Base-by-base conservation (phyloP, 1,284 basidiomycete genomes). In the Ustilago cynodontis region DNA sequence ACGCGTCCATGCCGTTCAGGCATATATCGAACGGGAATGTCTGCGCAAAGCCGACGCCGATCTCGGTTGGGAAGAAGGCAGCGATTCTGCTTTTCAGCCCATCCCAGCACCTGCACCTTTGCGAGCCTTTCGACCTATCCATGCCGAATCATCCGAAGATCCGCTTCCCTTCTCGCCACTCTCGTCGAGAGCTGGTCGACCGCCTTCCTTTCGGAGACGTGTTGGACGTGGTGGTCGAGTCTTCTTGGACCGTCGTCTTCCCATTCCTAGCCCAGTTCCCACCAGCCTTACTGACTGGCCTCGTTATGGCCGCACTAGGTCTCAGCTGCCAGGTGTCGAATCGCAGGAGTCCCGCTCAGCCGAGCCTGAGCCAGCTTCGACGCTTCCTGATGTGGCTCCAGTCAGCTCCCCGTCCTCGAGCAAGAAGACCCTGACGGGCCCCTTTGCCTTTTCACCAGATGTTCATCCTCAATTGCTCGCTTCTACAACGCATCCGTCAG, bases 221-320 rank as follows among this genome's bases (percentile, higher is more conserved):
- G 59, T 85, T 11, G 84, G 83, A 33, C 77, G 84, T 43, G 84
- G 84, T 31, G 84, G 84, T 14, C 78, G 84, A n/a, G 70, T 85
- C 49, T 79, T 82, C 49, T 65, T 85, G 61, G 84, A 85, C 56
- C 78, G 84, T 20, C 76, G 81, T 20, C 71, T 83, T 24, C 77
- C 82, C 28, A 59, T 78, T 9, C 81, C 80, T 7, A 86, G 83
- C 58, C 77, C 83, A 35, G 83, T 82, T 10, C 84, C 84, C 3
- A 71, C 79, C 14, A 84, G 63, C 52, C 71, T 85, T 37, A 43
- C 63, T 31, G 79, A 84, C 28, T 85, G 83, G 83, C 83, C 84
- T 37, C 71, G 66, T 5, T 59, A 63, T 50, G 61, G 63, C 31
- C 59, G 61, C 24, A 58, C 63, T 13, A 43, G 52, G 28, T 61